Base-by-base conservation (phyloP, 1,139 yeast species). In the Yarrowia galli region DNA sequence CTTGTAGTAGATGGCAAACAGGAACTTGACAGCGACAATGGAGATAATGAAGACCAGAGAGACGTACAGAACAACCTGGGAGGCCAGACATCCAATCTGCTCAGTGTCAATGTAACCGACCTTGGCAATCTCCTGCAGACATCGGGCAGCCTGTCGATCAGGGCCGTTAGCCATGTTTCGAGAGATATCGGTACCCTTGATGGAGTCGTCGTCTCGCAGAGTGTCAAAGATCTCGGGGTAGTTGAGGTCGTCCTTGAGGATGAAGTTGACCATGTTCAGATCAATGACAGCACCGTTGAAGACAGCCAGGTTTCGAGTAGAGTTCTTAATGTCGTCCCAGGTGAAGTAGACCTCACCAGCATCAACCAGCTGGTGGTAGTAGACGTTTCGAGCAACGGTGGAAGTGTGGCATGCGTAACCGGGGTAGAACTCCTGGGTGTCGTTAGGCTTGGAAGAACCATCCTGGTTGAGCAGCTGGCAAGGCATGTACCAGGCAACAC, bases 381-480 rank as follows among this genome's bases (percentile, higher is more conserved):
- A 91, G 2, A 88, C 84, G 2, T 83, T 77, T 75, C 98, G 85
- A 0, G 97, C 95, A 1, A 75, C 72, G 3, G 82, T 74, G 18
- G 91, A 84, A 0, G 98, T 91, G 79, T 95, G 98, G 78, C 99
- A 95, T 12, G 92, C 96, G 87, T 92, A 92, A 20, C 98, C 98
- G 54, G 82, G 79, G 76, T 92, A 92, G 40, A 83, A 84, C 32
- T 81, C 76, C 35, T 74, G 74, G 2, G 92, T 83, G 72, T 83
- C 84, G 75, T 91, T 88, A 36, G 91, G 89, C 42, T 79, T 70
- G 1, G 89, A 77, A 2, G 93, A 82, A 6, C 97, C 97, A 77
- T 91, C 90, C 73, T 85, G 89, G 63, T 82, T 79, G 70, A 88
- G 82, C 63, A 89, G 72, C 73, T 87, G 87, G 80, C 99, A 95